Percentiles rank a stretch among this genome's conserved stretches.
phyloP scores from a whole-genome alignment of 352 stramenopile species.

The Globisporangium barbulae region DNA sequence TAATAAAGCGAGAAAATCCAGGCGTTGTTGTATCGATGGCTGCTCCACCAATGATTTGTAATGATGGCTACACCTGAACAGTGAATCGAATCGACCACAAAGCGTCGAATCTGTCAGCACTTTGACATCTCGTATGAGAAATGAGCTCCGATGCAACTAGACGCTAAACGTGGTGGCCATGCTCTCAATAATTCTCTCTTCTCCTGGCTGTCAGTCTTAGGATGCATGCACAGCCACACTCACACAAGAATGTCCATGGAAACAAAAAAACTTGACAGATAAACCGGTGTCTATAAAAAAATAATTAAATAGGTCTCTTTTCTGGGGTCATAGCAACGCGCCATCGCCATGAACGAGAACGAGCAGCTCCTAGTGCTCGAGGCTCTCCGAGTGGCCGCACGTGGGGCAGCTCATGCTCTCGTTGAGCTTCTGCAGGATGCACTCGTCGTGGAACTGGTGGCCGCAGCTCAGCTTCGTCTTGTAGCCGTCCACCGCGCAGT shows the following conservation, averaged over 20 bases:
- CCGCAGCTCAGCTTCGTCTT: conserved; percentile 30
- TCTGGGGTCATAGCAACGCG: neutral
- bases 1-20: neutral
- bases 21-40: neutral
- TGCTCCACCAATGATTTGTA: neutral
- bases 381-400: conserved; percentile 18
- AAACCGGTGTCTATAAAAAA: neutral
- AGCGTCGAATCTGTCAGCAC: neutral
- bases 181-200: no score
- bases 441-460: conserved; percentile 54
- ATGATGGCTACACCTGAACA: neutral
- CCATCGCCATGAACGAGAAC: neutral
- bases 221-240: no score
- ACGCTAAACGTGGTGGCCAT: no score
- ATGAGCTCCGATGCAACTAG: no score
- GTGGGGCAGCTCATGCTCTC: conserved; percentile 33
- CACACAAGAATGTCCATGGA: no score
- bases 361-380: neutral
- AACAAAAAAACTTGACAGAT: neutral
- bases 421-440: conserved; percentile 42
- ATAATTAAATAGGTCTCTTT: conserved; percentile 9
- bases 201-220: no score
- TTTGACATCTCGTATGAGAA: no score
- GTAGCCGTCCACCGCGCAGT: conserved; percentile 18
- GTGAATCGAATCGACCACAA: neutral